Evolutionary conservation across 2,329 filamentous ascomycete species (phyloP), one percentile per base, ranked within the genome.

Genomic region (Fonsecaea pugnacius): DNA sequence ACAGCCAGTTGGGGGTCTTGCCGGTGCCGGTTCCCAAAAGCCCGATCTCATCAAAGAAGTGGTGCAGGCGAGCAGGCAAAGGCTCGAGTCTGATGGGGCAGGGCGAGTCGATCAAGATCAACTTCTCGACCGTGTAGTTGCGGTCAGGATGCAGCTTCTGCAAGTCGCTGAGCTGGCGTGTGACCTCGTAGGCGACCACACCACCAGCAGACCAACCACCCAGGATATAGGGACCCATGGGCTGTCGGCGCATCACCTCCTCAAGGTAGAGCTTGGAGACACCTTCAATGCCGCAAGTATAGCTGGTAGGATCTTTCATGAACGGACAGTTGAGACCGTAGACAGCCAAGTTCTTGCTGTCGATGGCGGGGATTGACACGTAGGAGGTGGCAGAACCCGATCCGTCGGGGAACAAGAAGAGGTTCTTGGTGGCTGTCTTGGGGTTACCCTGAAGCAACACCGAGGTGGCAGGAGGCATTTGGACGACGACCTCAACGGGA

Each of bases 41-140:
- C 30, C 79, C 78, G 50, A 82, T 76, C 8, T 74, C 73, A 63
- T 81, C 76, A 68, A 81, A 83, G 75, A 81, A 83, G 62, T 79
- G 75, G 71, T 84, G 82, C 16, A 84, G 75, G 35, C 78, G 77
- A 21, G 76, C 73, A 2, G 90, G 90, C 1, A 90, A 83, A 21
- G 87, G 86, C 76, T 91, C 87, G 7, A 92, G 85, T 7, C 86
- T 87, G 65, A 87, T 78, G 1, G 87, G 87, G 71, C 83, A 87
- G 1, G 88, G 87, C 0, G 86, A 80, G 71, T 90, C 88, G 63
- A 90, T 85, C 56, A 90, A 76, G 63, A 89, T 79, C 21, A 90
- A 79, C 60, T 84, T 77, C 6, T 83, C 82, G 1, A 90, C 85
- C 12, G 66, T 58, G 62, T 72, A 72, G 63, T 72, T 72, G 58